Evolutionary conservation across 257 asterid genomes (phyloP).

Genomic region (Verbena officinalis): DNA sequence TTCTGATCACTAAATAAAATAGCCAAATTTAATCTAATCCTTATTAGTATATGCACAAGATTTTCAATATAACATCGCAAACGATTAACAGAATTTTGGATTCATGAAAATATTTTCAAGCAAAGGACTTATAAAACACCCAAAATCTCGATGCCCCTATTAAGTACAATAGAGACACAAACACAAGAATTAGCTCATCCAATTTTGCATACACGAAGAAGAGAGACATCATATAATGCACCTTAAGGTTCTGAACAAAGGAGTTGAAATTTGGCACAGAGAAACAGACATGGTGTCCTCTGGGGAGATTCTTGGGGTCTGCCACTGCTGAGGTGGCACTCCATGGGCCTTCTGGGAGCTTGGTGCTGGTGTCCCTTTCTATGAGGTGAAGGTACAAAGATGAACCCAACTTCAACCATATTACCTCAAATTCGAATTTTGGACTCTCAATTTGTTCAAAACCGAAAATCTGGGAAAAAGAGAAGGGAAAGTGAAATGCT

Average conservation of each 20-base stretch:
- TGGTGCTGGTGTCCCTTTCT: slow-evolving; percentile 72
- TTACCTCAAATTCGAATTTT: slow-evolving; percentile 60
- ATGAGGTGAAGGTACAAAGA: slow-evolving; percentile 76
- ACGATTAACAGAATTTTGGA: not conserved
- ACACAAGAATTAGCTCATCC: not conserved
- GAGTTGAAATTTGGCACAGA: slow-evolving; percentile 68
- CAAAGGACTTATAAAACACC: not conserved
- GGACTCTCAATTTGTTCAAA: slow-evolving; percentile 81
- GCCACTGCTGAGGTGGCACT: slow-evolving; percentile 52
- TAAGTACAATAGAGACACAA: no score
- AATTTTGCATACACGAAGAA: not conserved
- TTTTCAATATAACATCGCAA: not conserved
- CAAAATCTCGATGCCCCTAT: not conserved
- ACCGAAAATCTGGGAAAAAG: slow-evolving; percentile 59
- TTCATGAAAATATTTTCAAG: not conserved
- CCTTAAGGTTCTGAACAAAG: slow-evolving; percentile 68
- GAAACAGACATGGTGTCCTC: slow-evolving; percentile 90
- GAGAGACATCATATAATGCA: slow-evolving; percentile 12
- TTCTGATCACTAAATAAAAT: not conserved
- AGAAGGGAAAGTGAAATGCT: not conserved
- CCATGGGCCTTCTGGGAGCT: slow-evolving; percentile 87
- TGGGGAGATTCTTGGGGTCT: slow-evolving; percentile 60
- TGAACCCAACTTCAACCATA: slow-evolving; percentile 81
- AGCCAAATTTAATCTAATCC: not conserved
- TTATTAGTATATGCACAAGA: not conserved